These are phyloP conservation scores for Cercospora sojina DNA, from an alignment of 2,329 filamentous ascomycete species.

Conservation along the genomic window DNA sequence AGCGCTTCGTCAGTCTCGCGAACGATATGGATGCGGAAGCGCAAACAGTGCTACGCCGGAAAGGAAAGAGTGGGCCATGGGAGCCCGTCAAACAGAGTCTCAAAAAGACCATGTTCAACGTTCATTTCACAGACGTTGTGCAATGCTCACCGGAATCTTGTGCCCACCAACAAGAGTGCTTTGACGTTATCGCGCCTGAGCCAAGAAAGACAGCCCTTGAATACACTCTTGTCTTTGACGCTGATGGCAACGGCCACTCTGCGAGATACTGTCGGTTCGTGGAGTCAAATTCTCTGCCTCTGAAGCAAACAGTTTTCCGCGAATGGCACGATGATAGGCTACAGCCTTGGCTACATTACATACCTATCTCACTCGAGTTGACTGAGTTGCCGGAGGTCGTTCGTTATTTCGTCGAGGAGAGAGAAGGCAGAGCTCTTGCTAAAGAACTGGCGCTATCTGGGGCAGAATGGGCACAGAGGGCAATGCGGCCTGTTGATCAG, in stretches of 20 bases:
- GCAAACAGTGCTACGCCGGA: constrained; percentile 6
- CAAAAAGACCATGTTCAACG: constrained; percentile 40
- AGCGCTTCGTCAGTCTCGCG: constrained; percentile 46
- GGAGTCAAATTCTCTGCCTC: constrained; percentile 65
- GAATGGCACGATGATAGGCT: constrained; percentile 75
- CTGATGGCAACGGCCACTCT: constrained; percentile 63
- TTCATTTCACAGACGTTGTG: constrained; percentile 49
- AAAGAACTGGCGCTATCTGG: constrained; percentile 46
- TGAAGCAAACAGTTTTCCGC: constrained; percentile 75
- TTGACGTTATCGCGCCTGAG: constrained; percentile 14
- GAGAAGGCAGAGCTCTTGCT: constrained; percentile 37
- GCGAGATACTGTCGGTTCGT: constrained; percentile 56
- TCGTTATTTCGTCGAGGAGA: constrained; percentile 49
- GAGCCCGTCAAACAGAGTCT: constrained; percentile 21
- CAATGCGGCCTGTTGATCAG: constrained; percentile 20
- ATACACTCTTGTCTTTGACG: constrained; percentile 51
- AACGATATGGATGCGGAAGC: constrained; percentile 20
- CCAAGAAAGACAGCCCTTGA: constrained; percentile 11
- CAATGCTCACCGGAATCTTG: constrained; percentile 47
- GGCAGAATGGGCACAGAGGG: constrained; percentile 39
- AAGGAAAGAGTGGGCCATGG: background rate
- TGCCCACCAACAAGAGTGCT: constrained; percentile 25
- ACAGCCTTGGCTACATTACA: constrained; percentile 75
- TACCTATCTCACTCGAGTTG: constrained; percentile 74
- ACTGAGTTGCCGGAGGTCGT: constrained; percentile 71